Percentiles rank a stretch among this genome's conserved stretches.
These are phyloP conservation scores for Tothia fuscella DNA, from an alignment of 2,329 filamentous ascomycete species.

Conservation along the genomic window DNA sequence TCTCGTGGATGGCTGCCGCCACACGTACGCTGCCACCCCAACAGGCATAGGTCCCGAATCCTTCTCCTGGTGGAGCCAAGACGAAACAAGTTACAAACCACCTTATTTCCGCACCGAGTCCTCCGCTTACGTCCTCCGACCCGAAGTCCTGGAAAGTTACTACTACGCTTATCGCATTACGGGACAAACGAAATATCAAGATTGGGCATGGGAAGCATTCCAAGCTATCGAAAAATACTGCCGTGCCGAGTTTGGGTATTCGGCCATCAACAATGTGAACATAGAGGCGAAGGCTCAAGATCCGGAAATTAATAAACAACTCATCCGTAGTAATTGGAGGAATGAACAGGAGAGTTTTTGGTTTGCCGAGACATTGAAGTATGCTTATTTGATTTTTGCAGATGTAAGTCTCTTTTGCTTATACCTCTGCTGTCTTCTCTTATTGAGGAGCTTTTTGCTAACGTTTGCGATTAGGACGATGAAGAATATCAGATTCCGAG, in stretches of 20 bases:
- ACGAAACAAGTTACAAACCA: conserved; percentile 19
- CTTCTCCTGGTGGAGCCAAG: conserved; percentile 26
- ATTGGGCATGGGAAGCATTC: conserved; percentile 76
- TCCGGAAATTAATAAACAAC: conserved; percentile 14
- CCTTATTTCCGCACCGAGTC: conserved; percentile 48
- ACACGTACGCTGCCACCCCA: conserved; percentile 55
- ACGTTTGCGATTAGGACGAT: conserved; percentile 37
- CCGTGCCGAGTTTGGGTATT: conserved; percentile 54
- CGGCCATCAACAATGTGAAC: conserved; percentile 55
- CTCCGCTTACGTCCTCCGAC: conserved; percentile 53
- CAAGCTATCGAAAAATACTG: conserved; percentile 52
- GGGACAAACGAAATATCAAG: conserved; percentile 61
- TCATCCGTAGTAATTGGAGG: conserved; percentile 39
- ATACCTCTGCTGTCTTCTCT: neutral
- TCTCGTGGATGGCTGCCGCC: conserved; percentile 62
- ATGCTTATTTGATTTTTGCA: conserved; percentile 60
- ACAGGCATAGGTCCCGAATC: conserved; percentile 67
- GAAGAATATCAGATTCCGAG: conserved; percentile 43
- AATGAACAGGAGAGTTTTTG: conserved; percentile 80
- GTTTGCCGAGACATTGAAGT: conserved; percentile 82
- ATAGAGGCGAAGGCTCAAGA: conserved; percentile 26
- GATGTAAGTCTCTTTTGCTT: conserved; percentile 19
- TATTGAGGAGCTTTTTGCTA: no score
- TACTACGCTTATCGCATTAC: conserved; percentile 83
- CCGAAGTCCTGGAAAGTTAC: conserved; percentile 72